Conservation (phyloP, 768 basidiomycete species). For the Boletus barrowsii region DNA sequence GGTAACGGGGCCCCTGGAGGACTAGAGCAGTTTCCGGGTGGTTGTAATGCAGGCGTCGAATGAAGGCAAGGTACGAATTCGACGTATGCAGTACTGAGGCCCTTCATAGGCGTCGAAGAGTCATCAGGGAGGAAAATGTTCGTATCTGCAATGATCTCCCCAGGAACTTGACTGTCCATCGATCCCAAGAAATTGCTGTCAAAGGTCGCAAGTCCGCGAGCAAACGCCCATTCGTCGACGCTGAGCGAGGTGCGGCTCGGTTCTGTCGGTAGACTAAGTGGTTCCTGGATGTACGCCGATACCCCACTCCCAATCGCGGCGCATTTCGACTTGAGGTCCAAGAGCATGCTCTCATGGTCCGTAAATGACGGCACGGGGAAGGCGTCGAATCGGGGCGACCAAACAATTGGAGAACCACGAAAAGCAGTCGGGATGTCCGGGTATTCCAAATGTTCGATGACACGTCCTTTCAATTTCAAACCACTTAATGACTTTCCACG, state of each 20-base stretch:
- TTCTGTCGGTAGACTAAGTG: neutral
- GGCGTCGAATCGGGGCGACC: slow-evolving; percentile 30
- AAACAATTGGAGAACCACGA: slow-evolving; percentile 34
- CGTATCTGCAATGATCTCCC: slow-evolving; percentile 1
- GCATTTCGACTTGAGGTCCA: slow-evolving; percentile 32
- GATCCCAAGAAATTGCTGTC: slow-evolving; percentile 15
- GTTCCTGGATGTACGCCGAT: slow-evolving; percentile 11
- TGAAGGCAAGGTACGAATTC: neutral
- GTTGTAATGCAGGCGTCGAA: slow-evolving; percentile 1
- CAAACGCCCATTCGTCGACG: slow-evolving; percentile 38
- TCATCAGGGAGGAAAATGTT: slow-evolving; percentile 12
- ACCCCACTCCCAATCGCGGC: slow-evolving; percentile 23
- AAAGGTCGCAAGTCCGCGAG: slow-evolving; percentile 29
- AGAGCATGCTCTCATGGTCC: slow-evolving; percentile 37
- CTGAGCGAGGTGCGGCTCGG: slow-evolving; percentile 9
- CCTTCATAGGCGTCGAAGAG: slow-evolving; percentile 11
- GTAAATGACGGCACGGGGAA: slow-evolving; percentile 17
- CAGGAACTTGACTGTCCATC: slow-evolving; percentile 2
- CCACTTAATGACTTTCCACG: slow-evolving; percentile 35
- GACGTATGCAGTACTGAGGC: neutral
- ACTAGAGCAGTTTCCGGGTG: slow-evolving; percentile 2
- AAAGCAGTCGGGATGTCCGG: slow-evolving; percentile 45
- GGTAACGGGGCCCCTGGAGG: slow-evolving; percentile 24
- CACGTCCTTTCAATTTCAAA: slow-evolving; percentile 22
- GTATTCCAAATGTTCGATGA: slow-evolving; percentile 28